Evolutionary conservation across 2,329 filamentous ascomycete genomes (phyloP).

Genomic region (Aspergillus fumigatus): DNA sequence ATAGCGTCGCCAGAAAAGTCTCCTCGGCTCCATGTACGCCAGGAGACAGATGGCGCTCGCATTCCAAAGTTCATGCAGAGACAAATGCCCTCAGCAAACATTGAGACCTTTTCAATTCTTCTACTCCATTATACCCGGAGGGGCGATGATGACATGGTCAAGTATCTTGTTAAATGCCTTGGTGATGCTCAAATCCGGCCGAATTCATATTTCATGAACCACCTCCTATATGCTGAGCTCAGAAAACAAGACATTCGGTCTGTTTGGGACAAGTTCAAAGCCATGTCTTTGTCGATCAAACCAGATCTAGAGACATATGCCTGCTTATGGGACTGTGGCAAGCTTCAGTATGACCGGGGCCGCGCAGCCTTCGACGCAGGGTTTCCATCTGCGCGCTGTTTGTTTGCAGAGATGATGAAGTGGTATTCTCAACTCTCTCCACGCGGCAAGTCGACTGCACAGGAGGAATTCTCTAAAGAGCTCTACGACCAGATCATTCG

Average conservation of each 20-base stretch:
- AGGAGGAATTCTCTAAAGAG: constrained; percentile 42
- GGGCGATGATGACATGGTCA: constrained; percentile 53
- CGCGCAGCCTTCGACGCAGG: constrained; percentile 43
- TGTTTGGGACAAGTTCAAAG: constrained; percentile 54
- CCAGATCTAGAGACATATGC: constrained; percentile 67
- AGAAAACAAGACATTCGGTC: constrained; percentile 53
- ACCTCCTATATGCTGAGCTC: constrained; percentile 64
- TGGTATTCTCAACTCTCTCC: constrained; percentile 37
- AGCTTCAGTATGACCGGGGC: constrained; percentile 46
- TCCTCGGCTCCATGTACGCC: constrained; percentile 25
- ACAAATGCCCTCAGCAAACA: constrained; percentile 56
- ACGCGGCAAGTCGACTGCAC: constrained; percentile 23
- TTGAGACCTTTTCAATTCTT: constrained; percentile 74
- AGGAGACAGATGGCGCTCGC: constrained; percentile 16
- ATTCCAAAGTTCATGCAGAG: constrained; percentile 39
- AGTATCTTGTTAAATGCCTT: constrained; percentile 60
- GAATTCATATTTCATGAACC: constrained; percentile 74
- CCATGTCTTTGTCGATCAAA: constrained; percentile 50
- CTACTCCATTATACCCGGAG: constrained; percentile 67
- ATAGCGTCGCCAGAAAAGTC: constrained; percentile 18
- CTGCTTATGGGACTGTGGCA: constrained; percentile 57
- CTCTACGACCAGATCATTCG: constrained; percentile 51
- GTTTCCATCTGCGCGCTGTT: constrained; percentile 41
- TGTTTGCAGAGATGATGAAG: constrained; percentile 49
- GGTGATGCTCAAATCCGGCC: constrained; percentile 60